phyloP scores from a whole-genome alignment of 371 early-diverging fungal genomes.

The Gilbertella persicaria region DNA sequence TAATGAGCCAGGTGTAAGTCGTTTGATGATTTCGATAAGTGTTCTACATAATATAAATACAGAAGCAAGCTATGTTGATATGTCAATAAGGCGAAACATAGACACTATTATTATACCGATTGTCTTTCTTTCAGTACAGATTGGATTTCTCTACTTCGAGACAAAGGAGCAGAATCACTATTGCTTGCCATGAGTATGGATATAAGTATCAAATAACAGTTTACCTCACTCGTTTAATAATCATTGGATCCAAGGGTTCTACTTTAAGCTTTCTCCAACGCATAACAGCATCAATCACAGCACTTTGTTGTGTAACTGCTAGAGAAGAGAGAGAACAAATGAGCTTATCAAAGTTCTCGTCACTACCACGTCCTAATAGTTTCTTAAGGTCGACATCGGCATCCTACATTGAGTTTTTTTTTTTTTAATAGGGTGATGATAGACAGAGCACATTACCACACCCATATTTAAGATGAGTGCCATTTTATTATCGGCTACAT shows the following conservation, averaged over 20 bases:
- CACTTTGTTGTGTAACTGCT: constrained; percentile 82
- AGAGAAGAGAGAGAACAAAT: constrained; percentile 79
- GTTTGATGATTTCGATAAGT: constrained; percentile 80
- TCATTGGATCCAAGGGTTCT: constrained; percentile 58
- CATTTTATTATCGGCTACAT: constrained; percentile 48
- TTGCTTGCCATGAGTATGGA: not conserved
- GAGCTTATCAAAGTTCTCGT: constrained; percentile 80
- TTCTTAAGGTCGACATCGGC: constrained; percentile 67
- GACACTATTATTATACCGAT: constrained; percentile 34
- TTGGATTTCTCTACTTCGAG: constrained; percentile 41
- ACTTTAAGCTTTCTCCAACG: constrained; percentile 84
- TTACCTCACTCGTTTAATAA: constrained; percentile 48
- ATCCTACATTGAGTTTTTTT: constrained; percentile 39
- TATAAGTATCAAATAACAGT: too few species aligned
- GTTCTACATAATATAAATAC: constrained; percentile 90
- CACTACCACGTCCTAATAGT: constrained; percentile 70
- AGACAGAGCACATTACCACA: constrained; percentile 29
- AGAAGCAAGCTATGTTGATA: constrained; percentile 65
- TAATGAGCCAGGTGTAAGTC: constrained; percentile 71
- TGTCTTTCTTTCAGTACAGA: constrained; percentile 51
- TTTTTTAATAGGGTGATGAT: not conserved
- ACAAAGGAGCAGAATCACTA: constrained; percentile 48
- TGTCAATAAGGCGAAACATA: constrained; percentile 1
- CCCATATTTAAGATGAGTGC: constrained; percentile 38
- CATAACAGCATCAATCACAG: constrained; percentile 90